These are phyloP conservation scores for Neoarthrinium moseri DNA, from an alignment of 2,329 filamentous ascomycete genomes.

Conservation along the genomic window DNA sequence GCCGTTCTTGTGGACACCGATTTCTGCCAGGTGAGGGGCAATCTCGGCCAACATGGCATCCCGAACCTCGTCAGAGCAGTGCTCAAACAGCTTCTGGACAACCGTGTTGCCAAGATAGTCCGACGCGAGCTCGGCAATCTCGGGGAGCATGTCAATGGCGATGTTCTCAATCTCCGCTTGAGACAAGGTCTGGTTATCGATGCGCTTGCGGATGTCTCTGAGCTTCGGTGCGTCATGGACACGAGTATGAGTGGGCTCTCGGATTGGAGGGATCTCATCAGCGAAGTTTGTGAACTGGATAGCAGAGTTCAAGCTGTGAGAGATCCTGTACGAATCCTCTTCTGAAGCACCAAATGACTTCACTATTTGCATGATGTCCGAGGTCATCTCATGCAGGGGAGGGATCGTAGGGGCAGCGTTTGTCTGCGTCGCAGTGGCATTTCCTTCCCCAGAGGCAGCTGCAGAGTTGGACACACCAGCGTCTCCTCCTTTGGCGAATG, in stretches of 20 bases:
- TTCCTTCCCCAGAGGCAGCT: constrained; percentile 36
- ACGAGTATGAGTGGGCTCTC: constrained; percentile 83
- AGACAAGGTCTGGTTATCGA: constrained; percentile 89
- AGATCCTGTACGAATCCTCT: constrained; percentile 73
- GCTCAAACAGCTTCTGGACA: constrained; percentile 98
- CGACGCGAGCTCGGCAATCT: constrained; percentile 90
- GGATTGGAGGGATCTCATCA: constrained; percentile 84
- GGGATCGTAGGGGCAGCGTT: constrained; percentile 64
- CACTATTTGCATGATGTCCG: constrained; percentile 83
- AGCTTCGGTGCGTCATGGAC: constrained; percentile 93
- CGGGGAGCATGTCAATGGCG: constrained; percentile 89
- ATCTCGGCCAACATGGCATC: constrained; percentile 90
- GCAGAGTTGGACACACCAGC: constrained; percentile 36
- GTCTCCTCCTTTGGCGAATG: constrained; percentile 62
- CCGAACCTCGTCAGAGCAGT: constrained; percentile 85
- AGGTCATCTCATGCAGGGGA: constrained; percentile 73
- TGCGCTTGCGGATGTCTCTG: constrained; percentile 93
- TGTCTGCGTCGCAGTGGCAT: constrained; percentile 30
- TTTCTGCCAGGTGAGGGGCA: constrained; percentile 88
- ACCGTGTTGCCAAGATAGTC: constrained; percentile 98
- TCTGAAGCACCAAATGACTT: constrained; percentile 82
- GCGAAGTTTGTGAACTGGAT: constrained; percentile 71
- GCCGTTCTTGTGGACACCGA: constrained; percentile 98
- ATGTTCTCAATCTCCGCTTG: constrained; percentile 88
- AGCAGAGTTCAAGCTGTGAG: constrained; percentile 70